Conservation (phyloP, 768 basidiomycete genomes). For the Megacollybia marginata region DNA sequence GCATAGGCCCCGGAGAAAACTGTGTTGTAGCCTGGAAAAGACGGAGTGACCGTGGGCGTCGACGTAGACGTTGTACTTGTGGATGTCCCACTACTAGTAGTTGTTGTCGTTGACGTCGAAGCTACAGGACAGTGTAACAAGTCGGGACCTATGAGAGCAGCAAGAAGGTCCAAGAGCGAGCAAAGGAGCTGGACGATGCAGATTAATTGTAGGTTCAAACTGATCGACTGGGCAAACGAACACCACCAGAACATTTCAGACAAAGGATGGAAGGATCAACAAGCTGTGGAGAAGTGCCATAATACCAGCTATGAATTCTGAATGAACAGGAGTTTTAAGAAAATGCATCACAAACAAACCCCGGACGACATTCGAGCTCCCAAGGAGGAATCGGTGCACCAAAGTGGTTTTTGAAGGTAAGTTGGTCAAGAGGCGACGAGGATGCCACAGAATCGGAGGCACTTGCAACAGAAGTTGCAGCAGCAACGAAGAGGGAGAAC, state of each 20-base stretch:
- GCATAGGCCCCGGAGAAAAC: conserved; percentile 23
- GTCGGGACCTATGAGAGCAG: too few relatives aligned
- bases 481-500: not conserved
- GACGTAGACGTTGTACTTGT: not conserved
- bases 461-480: not conserved
- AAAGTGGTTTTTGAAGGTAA: conserved; percentile 18
- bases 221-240: not conserved
- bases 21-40: conserved; percentile 12
- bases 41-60: not conserved
- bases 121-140: too few relatives aligned
- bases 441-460: not conserved
- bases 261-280: not conserved
- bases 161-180: conserved; percentile 11
- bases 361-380: conserved; percentile 3
- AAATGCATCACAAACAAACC: not conserved
- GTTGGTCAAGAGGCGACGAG: not conserved
- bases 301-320: conserved; percentile 30
- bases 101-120: not conserved
- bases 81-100: not conserved
- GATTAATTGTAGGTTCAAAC: not conserved
- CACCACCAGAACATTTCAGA: not conserved
- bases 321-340: conserved; percentile 1
- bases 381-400: conserved; percentile 28
- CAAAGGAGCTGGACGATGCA: conserved; percentile 13
- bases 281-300: conserved; percentile 14